Base-by-base conservation (phyloP, 352 stramenopile genomes). In the Phytophthora podocarpi region DNA sequence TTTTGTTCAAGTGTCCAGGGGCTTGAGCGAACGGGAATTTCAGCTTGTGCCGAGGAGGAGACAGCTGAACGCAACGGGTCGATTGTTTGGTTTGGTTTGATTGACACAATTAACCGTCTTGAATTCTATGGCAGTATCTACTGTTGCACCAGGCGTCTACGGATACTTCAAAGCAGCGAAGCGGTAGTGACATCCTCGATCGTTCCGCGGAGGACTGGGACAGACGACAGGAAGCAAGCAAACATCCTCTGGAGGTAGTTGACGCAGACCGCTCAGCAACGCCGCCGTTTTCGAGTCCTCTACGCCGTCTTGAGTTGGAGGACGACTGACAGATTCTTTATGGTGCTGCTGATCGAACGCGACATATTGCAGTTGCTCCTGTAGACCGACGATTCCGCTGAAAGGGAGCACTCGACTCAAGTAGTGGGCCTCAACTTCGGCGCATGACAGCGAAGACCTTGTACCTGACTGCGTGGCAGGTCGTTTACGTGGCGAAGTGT, bases 311-410 rank as follows among this genome's bases (percentile, higher is more conserved):
- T 50, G 26, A 45, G 40, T 50, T 26, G 31, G 36, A 32, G 20
- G 21, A 31, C 21, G 54, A 32, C 10, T 56, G 0, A 11, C 11
- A 7, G 21, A 48, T 48, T 70, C 54, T 30, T 70, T 57, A 5
- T 54, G 41, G 2, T 59, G 31, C 9, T 80, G 71, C 20, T 72
- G 61, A 13, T 66, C 59, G 39, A 85, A 76, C 20, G 70, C 76
- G 16, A 66, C 76, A 37, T 70, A 89, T 7, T 51, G 75, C 12
- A 89, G 62, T 49, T 90, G 78, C 0, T 89, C 70, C 1, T 64
- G 63, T 11, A 88, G 69, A 0, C 21, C 20, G 4, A 88, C 51
- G 26, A 88, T 82, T 21, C 72, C 57, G 9, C 59, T 64, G 51
- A 76, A 78, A 0, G 82, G 77, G 12, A 89, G 61, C 6, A 60